Evolutionary conservation across 345 rosid genomes (phyloP).

Genomic region (Boechera stricta): DNA sequence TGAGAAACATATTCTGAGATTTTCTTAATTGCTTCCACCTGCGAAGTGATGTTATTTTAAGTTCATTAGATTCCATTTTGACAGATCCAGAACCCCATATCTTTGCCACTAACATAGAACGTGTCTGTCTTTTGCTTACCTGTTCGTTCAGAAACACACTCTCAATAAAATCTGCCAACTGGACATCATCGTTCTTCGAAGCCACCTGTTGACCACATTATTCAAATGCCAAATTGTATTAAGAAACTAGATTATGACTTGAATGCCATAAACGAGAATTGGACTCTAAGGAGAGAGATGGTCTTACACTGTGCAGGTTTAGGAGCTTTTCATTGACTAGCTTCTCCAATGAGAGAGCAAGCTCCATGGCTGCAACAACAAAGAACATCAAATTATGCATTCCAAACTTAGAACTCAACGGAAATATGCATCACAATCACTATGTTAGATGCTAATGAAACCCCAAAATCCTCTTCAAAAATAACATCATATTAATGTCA

Average conservation of each 20-base stretch:
- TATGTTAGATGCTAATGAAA: background rate
- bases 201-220: constrained; percentile 68
- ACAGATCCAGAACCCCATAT: constrained; percentile 12
- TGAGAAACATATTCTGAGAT: constrained; percentile 73
- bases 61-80: constrained; percentile 30
- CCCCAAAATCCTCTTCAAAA: constrained; percentile 1
- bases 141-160: constrained; percentile 72
- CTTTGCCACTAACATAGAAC: constrained; percentile 44
- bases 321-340: constrained; percentile 82
- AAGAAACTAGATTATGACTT: constrained; percentile 5
- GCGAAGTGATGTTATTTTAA: constrained; percentile 26
- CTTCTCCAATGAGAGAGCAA: constrained; percentile 87
- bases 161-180: constrained; percentile 80
- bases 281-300: background rate
- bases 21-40: constrained; percentile 80
- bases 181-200: constrained; percentile 61
- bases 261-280: constrained; percentile 1
- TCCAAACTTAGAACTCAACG: background rate
- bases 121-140: constrained; percentile 49
- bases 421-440: background rate
- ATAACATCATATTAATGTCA: constrained; percentile 1
- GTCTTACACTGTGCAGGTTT: constrained; percentile 69
- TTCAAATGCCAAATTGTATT: constrained; percentile 29
- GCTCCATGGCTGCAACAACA: constrained; percentile 78
- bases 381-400: constrained; percentile 4